phyloP scores from a whole-genome alignment of 2,329 filamentous ascomycete genomes.

The Aspergillus ochraceoroseus region DNA sequence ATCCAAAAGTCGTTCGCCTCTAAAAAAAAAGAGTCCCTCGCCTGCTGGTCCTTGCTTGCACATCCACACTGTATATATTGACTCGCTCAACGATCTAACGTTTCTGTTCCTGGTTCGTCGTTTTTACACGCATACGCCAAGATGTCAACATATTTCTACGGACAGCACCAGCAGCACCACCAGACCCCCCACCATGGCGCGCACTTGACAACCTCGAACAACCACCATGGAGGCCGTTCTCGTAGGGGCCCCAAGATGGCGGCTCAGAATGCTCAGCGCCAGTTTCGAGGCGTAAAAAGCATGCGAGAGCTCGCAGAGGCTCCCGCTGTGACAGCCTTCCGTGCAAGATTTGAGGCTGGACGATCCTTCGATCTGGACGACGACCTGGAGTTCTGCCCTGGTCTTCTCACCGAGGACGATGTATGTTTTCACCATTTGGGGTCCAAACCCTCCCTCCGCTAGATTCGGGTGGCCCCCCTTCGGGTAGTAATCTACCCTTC shows the following conservation, averaged over 20 bases:
- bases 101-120: constrained; percentile 8
- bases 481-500: background rate
- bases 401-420: constrained; percentile 86
- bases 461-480: constrained; percentile 2
- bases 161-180: constrained; percentile 46
- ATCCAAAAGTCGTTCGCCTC: constrained; percentile 23
- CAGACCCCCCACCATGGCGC: constrained; percentile 47
- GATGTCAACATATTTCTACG: constrained; percentile 48
- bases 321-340: constrained; percentile 70
- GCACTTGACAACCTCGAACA: constrained; percentile 57
- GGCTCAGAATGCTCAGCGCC: constrained; percentile 76
- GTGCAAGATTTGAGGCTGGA: constrained; percentile 81
- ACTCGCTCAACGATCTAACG: constrained; percentile 20
- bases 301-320: constrained; percentile 82
- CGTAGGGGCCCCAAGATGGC: constrained; percentile 77
- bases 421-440: constrained; percentile 49
- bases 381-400: constrained; percentile 91
- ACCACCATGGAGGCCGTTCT: constrained; percentile 77
- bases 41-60: constrained; percentile 24
- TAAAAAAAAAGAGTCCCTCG: constrained; percentile 7
- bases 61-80: constrained; percentile 24
- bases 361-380: constrained; percentile 94
- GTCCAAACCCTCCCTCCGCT: background rate
- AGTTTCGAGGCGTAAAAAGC: constrained; percentile 77
- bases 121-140: constrained; percentile 24